These are phyloP conservation scores for Ophiostoma sp. DNA, from an alignment of 2,329 filamentous ascomycete species.

Conservation along the genomic window DNA sequence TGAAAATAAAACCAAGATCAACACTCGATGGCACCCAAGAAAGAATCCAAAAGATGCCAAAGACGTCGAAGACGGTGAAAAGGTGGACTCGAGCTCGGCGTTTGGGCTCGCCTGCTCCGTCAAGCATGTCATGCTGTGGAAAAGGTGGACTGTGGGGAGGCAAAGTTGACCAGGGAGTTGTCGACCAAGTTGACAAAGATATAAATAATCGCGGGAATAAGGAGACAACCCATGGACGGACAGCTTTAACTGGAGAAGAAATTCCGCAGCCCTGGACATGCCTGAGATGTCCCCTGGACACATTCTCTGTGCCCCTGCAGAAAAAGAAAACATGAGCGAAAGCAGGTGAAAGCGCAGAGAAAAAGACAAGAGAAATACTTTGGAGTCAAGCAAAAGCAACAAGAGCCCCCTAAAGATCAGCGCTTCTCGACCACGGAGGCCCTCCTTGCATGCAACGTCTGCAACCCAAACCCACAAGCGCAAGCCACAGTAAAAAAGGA, in stretches of 20 bases:
- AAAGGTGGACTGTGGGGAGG: background rate
- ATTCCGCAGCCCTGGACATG: background rate
- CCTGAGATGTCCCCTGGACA: no score
- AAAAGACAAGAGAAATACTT: background rate
- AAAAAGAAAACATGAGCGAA: background rate
- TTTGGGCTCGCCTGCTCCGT: background rate
- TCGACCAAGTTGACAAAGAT: background rate
- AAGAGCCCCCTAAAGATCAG: slow-evolving; percentile 7
- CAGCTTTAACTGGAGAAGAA: background rate
- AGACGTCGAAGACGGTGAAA: background rate
- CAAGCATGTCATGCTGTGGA: background rate
- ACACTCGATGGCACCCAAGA: background rate
- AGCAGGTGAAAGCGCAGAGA: no score
- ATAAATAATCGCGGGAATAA: background rate
- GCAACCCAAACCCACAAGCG: background rate
- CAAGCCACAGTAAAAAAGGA: background rate
- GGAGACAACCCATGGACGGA: background rate
- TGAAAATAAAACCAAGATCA: background rate
- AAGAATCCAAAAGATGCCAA: background rate
- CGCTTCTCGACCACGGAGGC: background rate
- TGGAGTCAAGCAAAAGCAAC: background rate
- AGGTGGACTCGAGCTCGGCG: background rate
- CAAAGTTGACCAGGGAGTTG: background rate
- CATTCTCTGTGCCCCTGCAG: background rate
- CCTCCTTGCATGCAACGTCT: background rate